Conservation (phyloP, 306 rosid species). For the Luffa aegyptiaca region DNA sequence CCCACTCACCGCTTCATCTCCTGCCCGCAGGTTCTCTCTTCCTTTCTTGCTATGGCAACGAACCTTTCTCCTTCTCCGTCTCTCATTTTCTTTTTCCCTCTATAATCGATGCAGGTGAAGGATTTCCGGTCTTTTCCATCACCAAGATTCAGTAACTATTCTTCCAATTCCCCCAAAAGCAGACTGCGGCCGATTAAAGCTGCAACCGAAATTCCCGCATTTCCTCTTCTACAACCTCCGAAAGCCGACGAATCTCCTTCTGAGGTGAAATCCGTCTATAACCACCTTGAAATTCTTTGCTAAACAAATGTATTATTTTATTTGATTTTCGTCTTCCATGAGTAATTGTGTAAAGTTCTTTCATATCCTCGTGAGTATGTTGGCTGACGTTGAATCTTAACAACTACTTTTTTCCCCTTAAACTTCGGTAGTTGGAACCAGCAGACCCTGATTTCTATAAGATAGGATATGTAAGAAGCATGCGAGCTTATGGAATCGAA, state of each 20-base stretch:
- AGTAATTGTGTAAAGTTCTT: neutral
- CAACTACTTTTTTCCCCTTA: neutral
- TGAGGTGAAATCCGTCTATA: conserved; percentile 30
- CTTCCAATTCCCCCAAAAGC: conserved; percentile 16
- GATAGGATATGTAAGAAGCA: conserved; percentile 74
- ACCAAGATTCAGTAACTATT: conserved; percentile 30
- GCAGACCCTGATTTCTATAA: conserved; percentile 92
- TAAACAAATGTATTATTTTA: no score
- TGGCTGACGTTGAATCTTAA: neutral
- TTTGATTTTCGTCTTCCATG: neutral
- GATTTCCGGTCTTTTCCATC: conserved; percentile 33
- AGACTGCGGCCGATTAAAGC: conserved; percentile 45
- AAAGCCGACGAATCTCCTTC: conserved; percentile 41
- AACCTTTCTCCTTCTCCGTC: neutral
- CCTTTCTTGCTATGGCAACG: conserved; percentile 1
- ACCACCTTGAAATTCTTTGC: neutral
- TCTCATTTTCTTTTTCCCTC: neutral
- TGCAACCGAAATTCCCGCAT: conserved; percentile 34
- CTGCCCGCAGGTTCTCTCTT: conserved; percentile 40
- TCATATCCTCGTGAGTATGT: neutral
- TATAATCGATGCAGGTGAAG: conserved; percentile 30
- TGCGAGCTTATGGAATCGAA: conserved; percentile 91
- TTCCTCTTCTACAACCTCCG: conserved; percentile 52
- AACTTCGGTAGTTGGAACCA: conserved; percentile 57
- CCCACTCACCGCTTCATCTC: conserved; percentile 41